Percentiles rank a stretch among this genome's conserved stretches.
These are phyloP conservation scores for Phytophthora pluvialis DNA, from an alignment of 352 stramenopile species.

Conservation along the genomic window DNA sequence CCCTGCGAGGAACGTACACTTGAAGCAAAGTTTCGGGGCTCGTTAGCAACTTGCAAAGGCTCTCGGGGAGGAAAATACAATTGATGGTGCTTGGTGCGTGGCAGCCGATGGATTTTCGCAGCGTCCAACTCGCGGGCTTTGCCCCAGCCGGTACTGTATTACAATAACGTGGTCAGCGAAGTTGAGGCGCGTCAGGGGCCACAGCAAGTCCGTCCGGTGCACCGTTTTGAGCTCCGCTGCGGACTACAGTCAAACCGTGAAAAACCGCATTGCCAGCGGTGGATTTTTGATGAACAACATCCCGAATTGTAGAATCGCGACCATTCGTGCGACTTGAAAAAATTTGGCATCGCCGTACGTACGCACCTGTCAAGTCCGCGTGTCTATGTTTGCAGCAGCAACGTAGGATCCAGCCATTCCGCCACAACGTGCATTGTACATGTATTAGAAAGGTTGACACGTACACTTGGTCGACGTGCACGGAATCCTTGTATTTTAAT, in stretches of 20 bases:
- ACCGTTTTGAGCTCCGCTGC: slow-evolving; percentile 68
- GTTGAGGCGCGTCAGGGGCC: slow-evolving; percentile 23
- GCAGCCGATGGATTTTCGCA: slow-evolving; percentile 40
- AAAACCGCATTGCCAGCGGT: too few relatives aligned
- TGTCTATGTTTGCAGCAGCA: slow-evolving; percentile 87
- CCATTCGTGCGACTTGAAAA: slow-evolving; percentile 19
- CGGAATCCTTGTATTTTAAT: slow-evolving; percentile 68
- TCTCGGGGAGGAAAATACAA: slow-evolving; percentile 3
- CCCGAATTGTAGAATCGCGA: slow-evolving; percentile 14
- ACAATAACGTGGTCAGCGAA: slow-evolving; percentile 7
- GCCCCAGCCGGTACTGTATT: slow-evolving; percentile 14
- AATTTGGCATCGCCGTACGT: slow-evolving; percentile 10
- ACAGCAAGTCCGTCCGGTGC: slow-evolving; percentile 65
- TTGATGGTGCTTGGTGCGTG: slow-evolving; percentile 2
- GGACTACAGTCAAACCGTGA: too few relatives aligned
- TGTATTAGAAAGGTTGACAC: slow-evolving; percentile 68
- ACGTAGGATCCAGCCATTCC: slow-evolving; percentile 77
- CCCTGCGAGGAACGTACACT: slow-evolving; percentile 15
- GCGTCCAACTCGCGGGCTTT: slow-evolving; percentile 12
- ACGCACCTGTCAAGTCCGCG: slow-evolving; percentile 74
- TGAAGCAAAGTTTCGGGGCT: slow-evolving; percentile 17
- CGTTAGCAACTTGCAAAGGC: slow-evolving; percentile 16
- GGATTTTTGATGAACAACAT: slow-evolving; percentile 29
- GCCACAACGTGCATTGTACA: slow-evolving; percentile 87
- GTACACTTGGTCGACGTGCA: slow-evolving; percentile 65